Base-by-base conservation (phyloP, 2,329 filamentous ascomycete genomes). In the Aspergillus fructus region DNA sequence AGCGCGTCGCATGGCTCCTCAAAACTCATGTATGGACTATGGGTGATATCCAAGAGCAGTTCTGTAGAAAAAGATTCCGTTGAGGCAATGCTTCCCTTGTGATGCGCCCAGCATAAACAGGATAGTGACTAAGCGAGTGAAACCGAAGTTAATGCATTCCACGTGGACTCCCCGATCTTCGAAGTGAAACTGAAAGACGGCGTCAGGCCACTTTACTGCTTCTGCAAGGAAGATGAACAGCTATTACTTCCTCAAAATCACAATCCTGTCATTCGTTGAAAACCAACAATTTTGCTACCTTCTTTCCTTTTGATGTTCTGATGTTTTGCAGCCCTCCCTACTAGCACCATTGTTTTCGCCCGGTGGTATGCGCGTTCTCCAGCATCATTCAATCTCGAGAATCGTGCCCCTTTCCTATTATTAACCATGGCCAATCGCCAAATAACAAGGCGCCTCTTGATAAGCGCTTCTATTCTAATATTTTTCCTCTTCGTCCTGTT, bases 401-500 rank as follows among this genome's bases (percentile, higher is more conserved):
- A 39, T 24, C n/a, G 23, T 42, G 24, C 34, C 40, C 43, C 19
- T 27, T 17, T 17, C 23, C 24, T 41, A 9, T 30, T 43, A 21
- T 42, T 40, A 27, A 52, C 37, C 53, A 76, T 76, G 73, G 71
- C 71, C 21, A 68, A 66, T 56, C 74, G 73, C 39, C 73, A 75
- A 58, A 68, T 73, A 39, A 62, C 62, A 19, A 49, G 60, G 53
- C 70, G 72, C 30, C 68, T 77, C 49, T 59, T 72, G 45, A 65
- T 74, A 56, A 70, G 72, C 63, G 67, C 65, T 37, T 61, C 62
- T 9, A 64, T 71, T 24, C 57, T 71, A 15, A 53, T 75, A 27
- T 73, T 72, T 49, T 59, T 77, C 23, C 60, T 76, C 23, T 72
- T 76, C 45, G 65, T 76, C 50, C 62, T 76, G 53, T 75, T 75